Conservation (phyloP, 345 rosid species). For the Euphorbia lathyris region DNA sequence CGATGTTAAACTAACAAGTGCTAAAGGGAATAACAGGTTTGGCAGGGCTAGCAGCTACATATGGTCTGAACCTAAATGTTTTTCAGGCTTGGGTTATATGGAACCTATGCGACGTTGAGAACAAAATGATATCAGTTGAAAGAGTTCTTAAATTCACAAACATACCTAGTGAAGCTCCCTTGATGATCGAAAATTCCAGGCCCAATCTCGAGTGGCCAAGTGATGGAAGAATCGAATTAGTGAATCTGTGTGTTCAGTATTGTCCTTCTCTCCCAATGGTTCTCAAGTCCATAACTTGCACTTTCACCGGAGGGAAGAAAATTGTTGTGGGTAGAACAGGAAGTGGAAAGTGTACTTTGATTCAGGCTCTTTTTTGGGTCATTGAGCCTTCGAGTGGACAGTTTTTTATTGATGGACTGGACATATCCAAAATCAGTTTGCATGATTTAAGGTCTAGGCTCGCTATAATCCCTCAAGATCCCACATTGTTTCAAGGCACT, state of each 20-base stretch:
- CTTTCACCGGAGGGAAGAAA: conserved; percentile 60
- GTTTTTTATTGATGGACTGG: conserved; percentile 72
- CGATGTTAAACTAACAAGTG: not conserved
- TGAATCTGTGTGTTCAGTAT: conserved; percentile 50
- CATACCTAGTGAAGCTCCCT: conserved; percentile 55
- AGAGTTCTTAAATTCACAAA: conserved; percentile 60
- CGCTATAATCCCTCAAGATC: conserved; percentile 86
- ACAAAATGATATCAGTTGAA: conserved; percentile 78
- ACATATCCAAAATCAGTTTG: conserved; percentile 64
- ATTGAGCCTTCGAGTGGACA: conserved; percentile 75
- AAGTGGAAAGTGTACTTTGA: conserved; percentile 84
- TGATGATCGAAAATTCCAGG: conserved; percentile 36
- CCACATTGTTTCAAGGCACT: conserved; percentile 80
- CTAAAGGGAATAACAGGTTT: conserved; percentile 42
- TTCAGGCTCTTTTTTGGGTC: conserved; percentile 78
- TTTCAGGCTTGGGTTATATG: conserved; percentile 79
- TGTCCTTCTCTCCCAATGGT: conserved; percentile 53
- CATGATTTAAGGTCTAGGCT: conserved; percentile 76
- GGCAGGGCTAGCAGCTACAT: conserved; percentile 62
- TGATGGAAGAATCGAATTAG: conserved; percentile 46
- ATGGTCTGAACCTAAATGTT: conserved; percentile 63
- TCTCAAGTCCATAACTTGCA: conserved; percentile 61
- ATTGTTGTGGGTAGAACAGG: conserved; percentile 91
- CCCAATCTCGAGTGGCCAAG: conserved; percentile 56
- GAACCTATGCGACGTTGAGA: conserved; percentile 72